Evolutionary conservation across 83 land plant species (phyloP).

Genomic region (Thuja plicata): DNA sequence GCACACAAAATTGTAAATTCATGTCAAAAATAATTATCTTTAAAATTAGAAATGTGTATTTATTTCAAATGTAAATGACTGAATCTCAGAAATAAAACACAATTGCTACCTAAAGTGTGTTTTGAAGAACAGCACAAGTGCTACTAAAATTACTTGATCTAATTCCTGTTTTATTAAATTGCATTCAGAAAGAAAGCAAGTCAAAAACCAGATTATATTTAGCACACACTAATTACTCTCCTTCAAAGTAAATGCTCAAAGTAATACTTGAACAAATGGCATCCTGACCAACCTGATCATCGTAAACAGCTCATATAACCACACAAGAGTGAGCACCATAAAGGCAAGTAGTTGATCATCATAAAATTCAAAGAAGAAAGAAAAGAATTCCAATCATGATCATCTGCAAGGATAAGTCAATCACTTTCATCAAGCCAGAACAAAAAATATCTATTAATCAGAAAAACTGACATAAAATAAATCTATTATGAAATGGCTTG

Average conservation of each 20-base stretch:
- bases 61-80: neutral
- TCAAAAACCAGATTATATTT: neutral
- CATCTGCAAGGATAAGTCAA: slow-evolving; percentile 57
- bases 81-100: neutral
- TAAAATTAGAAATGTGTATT: neutral
- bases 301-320: slow-evolving; percentile 98
- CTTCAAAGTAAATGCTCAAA: neutral
- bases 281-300: slow-evolving; percentile 80
- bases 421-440: neutral
- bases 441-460: neutral
- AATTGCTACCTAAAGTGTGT: neutral
- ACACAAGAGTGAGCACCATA: slow-evolving; percentile 95
- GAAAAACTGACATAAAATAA: neutral
- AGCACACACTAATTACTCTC: neutral
- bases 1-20: slow-evolving; percentile 26
- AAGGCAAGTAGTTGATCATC: slow-evolving; percentile 99
- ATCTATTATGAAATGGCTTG: neutral
- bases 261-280: neutral
- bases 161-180: neutral
- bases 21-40: neutral
- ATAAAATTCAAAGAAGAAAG: slow-evolving; percentile 96
- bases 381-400: slow-evolving; percentile 99
- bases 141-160: neutral
- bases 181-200: neutral
- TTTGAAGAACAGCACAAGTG: neutral